These are phyloP conservation scores for Verticillium longisporum DNA, from an alignment of 2,329 filamentous ascomycete genomes.

Conservation along the genomic window DNA sequence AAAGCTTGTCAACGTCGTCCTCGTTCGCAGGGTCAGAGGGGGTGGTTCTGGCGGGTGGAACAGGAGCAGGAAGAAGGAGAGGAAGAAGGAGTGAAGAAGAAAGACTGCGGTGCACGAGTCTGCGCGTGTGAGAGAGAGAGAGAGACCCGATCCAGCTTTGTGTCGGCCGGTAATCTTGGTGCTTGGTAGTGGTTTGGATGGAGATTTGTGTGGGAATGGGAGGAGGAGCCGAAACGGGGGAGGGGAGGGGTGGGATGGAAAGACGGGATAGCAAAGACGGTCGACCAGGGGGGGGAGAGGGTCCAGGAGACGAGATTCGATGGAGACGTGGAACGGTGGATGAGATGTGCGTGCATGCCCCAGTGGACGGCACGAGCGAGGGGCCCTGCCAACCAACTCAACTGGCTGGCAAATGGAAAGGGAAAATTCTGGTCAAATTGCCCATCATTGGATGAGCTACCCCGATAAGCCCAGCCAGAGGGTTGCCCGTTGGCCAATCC, in stretches of 20 bases:
- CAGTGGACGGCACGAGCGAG: neutral
- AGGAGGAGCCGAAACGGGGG: neutral
- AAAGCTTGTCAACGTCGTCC: neutral
- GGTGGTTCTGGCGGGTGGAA: no score
- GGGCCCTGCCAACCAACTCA: neutral
- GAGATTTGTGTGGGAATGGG: slow-evolving; percentile 2
- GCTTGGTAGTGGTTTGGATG: slow-evolving; percentile 5
- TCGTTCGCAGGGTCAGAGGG: neutral
- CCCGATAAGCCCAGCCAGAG: neutral
- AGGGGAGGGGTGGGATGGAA: slow-evolving; percentile 1
- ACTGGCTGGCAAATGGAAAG: neutral
- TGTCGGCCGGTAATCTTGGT: neutral
- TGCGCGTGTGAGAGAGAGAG: neutral
- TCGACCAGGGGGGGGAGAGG: neutral
- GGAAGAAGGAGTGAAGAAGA: neutral
- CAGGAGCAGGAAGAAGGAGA: neutral
- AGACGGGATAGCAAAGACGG: slow-evolving; percentile 1
- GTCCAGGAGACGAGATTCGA: neutral
- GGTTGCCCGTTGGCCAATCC: neutral
- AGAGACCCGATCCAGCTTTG: neutral
- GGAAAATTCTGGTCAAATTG: neutral
- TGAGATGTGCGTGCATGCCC: neutral
- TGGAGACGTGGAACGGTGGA: neutral
- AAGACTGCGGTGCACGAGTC: neutral
- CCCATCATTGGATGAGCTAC: neutral